phyloP scores from a whole-genome alignment of 2,329 filamentous ascomycete species.

The Magnaporthiopsis incrustans region DNA sequence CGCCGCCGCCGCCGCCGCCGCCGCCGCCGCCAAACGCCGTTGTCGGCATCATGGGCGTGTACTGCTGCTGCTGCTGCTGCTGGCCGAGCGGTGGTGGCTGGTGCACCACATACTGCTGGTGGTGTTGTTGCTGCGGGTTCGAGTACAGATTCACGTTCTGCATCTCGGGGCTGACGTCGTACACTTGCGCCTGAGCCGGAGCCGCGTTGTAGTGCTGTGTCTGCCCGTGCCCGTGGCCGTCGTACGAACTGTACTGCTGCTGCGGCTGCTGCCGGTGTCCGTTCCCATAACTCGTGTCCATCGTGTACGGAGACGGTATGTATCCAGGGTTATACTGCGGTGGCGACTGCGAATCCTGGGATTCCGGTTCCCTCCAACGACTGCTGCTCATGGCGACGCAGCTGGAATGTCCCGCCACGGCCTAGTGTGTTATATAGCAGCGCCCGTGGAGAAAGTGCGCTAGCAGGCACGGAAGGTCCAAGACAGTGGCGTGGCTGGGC shows the following conservation, averaged over 20 bases:
- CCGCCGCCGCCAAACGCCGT: not conserved
- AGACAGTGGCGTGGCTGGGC: not conserved
- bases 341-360: not conserved
- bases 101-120: not conserved
- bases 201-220: not conserved
- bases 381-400: not conserved
- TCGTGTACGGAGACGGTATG: not conserved
- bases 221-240: too few species aligned
- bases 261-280: not conserved
- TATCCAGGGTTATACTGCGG: not conserved
- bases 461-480: not conserved
- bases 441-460: not conserved
- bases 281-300: not conserved
- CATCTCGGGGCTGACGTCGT: not conserved
- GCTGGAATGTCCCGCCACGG: not conserved
- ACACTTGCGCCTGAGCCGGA: not conserved
- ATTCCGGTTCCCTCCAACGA: not conserved
- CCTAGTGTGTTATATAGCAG: not conserved
- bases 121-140: not conserved
- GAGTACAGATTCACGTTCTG: not conserved
- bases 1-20: not conserved
- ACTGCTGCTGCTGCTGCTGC: conserved; percentile 3
- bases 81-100: not conserved
- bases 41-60: conserved; percentile 1
- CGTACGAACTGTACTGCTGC: not conserved